A percentile compares a stretch with the other conserved stretches of the same genome.
Evolutionary conservation across 345 rosid genomes (phyloP).

Genomic region (Ceriops decandra): DNA sequence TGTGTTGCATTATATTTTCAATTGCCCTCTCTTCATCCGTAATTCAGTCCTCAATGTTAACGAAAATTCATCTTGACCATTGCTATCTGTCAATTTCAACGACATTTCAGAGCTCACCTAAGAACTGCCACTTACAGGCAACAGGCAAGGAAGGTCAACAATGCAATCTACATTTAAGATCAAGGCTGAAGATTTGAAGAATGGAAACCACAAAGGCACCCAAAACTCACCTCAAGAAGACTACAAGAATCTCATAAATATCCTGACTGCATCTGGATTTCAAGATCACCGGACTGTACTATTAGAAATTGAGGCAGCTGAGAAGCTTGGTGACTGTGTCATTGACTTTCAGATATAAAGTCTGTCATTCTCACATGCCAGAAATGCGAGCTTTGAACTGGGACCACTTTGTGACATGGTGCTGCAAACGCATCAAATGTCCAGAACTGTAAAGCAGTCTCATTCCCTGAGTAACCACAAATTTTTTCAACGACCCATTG

Average conservation of each 20-base stretch:
- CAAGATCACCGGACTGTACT: constrained; percentile 28
- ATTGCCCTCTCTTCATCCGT: too few relatives aligned
- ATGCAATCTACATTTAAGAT: constrained; percentile 11
- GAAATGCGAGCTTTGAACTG: constrained; percentile 1
- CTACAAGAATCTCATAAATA: constrained; percentile 34
- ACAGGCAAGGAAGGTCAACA: constrained; percentile 8
- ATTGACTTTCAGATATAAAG: constrained; percentile 62
- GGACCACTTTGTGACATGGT: constrained; percentile 1
- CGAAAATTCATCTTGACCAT: too few relatives aligned
- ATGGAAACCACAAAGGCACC: constrained; percentile 12
- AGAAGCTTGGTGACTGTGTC: constrained; percentile 37
- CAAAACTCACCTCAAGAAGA: constrained; percentile 21
- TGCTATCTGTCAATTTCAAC: too few relatives aligned
- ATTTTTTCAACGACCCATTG: too few relatives aligned
- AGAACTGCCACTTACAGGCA: background rate
- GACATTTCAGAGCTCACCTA: too few relatives aligned
- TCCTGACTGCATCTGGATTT: constrained; percentile 25
- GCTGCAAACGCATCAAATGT: background rate
- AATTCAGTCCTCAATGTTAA: too few relatives aligned
- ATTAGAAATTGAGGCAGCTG: constrained; percentile 46
- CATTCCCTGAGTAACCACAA: too few relatives aligned
- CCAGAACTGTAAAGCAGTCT: too few relatives aligned
- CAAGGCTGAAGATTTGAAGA: constrained; percentile 12
- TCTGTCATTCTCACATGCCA: background rate
- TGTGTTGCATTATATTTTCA: too few relatives aligned